These are phyloP conservation scores for Populus euphratica DNA, from an alignment of 345 rosid genomes.

Conservation along the genomic window DNA sequence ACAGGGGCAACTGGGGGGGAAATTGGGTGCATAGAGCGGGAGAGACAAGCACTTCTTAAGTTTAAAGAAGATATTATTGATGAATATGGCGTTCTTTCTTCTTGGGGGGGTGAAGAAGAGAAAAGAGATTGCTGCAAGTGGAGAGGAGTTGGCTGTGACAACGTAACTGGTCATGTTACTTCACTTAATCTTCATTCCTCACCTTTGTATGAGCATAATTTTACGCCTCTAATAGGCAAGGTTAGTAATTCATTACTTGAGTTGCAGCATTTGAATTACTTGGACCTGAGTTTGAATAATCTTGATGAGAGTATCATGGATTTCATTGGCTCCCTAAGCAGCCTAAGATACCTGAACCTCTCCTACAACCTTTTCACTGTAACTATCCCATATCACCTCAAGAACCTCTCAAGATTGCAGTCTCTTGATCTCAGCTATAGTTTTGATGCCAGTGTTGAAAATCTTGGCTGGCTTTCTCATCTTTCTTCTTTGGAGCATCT, in stretches of 20 bases:
- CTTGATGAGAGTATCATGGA: conserved; percentile 27
- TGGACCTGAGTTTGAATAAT: conserved; percentile 40
- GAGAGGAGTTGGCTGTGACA: conserved; percentile 25
- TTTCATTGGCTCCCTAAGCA: conserved; percentile 28
- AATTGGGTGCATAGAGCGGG: conserved; percentile 14
- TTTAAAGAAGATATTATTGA: conserved; percentile 23
- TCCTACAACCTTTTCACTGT: conserved; percentile 36
- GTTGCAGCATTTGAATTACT: conserved; percentile 33
- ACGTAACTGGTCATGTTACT: conserved; percentile 8
- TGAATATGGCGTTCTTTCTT: conserved; percentile 18
- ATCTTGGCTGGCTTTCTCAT: conserved; percentile 30
- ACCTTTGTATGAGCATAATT: not conserved
- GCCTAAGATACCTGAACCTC: conserved; percentile 36
- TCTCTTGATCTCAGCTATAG: conserved; percentile 32
- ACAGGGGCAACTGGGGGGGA: not conserved
- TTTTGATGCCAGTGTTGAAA: not conserved
- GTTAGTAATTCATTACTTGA: conserved; percentile 33
- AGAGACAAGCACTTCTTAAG: conserved; percentile 26
- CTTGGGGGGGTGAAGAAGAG: conserved; percentile 21
- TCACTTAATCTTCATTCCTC: conserved; percentile 16
- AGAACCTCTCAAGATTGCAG: conserved; percentile 41
- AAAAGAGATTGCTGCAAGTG: conserved; percentile 29
- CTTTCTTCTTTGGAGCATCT: conserved; percentile 13
- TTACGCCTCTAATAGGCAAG: conserved; percentile 32
- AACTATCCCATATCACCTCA: conserved; percentile 28